phyloP scores from a whole-genome alignment of 2,329 filamentous ascomycete genomes.

The Leptosphaerulina australis region DNA sequence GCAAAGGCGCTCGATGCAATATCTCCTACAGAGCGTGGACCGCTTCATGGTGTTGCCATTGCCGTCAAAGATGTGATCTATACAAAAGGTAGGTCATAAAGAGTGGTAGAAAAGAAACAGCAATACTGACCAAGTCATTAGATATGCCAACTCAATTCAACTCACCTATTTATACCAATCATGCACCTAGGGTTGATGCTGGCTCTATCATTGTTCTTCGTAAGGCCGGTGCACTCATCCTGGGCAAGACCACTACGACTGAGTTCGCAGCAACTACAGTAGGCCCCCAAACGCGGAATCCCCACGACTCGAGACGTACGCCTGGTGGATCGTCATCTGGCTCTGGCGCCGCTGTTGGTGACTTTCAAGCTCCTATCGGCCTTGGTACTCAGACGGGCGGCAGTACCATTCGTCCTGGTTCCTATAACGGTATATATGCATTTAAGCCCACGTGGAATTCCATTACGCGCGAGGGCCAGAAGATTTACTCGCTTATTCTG shows the following conservation, averaged over 20 bases:
- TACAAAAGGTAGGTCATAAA: conserved; percentile 47
- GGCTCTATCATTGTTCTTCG: conserved; percentile 60
- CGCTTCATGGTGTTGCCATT: conserved; percentile 64
- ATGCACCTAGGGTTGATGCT: conserved; percentile 58
- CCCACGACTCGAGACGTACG: conserved; percentile 59
- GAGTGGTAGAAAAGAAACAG: background rate
- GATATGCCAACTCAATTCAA: conserved; percentile 65
- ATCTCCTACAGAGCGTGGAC: conserved; percentile 57
- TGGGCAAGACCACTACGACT: conserved; percentile 65
- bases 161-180: conserved; percentile 60
- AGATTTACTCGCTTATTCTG: conserved; percentile 62
- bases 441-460: conserved; percentile 71
- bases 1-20: conserved; percentile 59
- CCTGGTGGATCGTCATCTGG: conserved; percentile 72
- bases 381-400: conserved; percentile 72
- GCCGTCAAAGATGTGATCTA: conserved; percentile 65
- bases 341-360: conserved; percentile 69
- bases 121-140: background rate
- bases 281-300: conserved; percentile 64
- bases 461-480: conserved; percentile 66
- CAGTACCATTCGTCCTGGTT: conserved; percentile 67
- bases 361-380: conserved; percentile 65
- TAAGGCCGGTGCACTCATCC: conserved; percentile 62
- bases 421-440: conserved; percentile 68
- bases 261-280: conserved; percentile 65